Conservation (phyloP, 495 filamentous ascomycete genomes). For the Xylaria flabelliformis region DNA sequence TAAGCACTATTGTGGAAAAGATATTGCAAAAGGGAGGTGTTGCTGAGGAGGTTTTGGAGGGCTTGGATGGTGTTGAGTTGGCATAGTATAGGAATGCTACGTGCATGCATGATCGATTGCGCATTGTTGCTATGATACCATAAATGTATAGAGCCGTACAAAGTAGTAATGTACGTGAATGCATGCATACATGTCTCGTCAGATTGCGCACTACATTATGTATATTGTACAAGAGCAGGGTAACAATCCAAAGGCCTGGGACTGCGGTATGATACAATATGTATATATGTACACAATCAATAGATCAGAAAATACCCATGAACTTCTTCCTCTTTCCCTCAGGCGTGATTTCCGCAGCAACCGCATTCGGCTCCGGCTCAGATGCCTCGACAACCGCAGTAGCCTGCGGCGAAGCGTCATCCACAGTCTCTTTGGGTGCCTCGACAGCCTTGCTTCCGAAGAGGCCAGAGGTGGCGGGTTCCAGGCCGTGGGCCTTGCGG, state of each 20-base stretch:
- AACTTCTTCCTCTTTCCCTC: conserved; percentile 48
- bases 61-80: conserved; percentile 68
- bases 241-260: not conserved
- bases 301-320: conserved; percentile 51
- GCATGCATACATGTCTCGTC: conserved; percentile 5
- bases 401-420: conserved; percentile 4
- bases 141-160: conserved; percentile 23
- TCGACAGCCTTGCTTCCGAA: conserved; percentile 28
- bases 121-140: conserved; percentile 34
- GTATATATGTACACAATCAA: conserved; percentile 11
- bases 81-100: conserved; percentile 35
- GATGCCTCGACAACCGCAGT: conserved; percentile 21
- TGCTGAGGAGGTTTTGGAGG: conserved; percentile 82
- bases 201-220: conserved; percentile 10
- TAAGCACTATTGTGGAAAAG: conserved; percentile 71
- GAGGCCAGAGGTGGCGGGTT: conserved; percentile 55
- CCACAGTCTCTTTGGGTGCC: conserved; percentile 18
- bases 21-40: conserved; percentile 75
- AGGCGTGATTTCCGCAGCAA: conserved; percentile 22
- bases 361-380: conserved; percentile 9
- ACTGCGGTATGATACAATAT: not conserved
- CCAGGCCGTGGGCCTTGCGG: conserved; percentile 81
- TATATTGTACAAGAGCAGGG: conserved; percentile 22
- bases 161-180: not conserved
- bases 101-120: not conserved